Evolutionary conservation across 306 rosid species (phyloP).

Genomic region (Acacia confusa): DNA sequence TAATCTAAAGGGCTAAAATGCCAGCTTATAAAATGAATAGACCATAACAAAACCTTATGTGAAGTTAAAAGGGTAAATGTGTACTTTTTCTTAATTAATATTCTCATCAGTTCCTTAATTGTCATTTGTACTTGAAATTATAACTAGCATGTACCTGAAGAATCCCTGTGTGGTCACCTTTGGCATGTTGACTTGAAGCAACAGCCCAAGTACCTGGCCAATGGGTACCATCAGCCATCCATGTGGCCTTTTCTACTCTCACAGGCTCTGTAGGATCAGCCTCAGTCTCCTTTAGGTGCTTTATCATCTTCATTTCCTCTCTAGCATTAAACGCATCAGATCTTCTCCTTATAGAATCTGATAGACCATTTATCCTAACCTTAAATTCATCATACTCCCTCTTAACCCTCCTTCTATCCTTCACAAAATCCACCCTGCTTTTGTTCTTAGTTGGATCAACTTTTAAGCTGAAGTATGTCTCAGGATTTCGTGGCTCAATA

Average conservation of each 20-base stretch:
- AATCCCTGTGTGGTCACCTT: slow-evolving; percentile 55
- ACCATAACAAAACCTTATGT: too few relatives aligned
- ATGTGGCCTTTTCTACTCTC: slow-evolving; percentile 50
- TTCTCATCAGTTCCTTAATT: not conserved
- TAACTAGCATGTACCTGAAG: slow-evolving; percentile 37
- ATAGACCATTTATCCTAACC: slow-evolving; percentile 53
- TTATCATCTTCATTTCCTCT: slow-evolving; percentile 61
- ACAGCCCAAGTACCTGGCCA: slow-evolving; percentile 60
- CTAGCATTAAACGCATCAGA: slow-evolving; percentile 59
- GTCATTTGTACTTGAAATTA: not conserved
- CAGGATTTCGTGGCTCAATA: slow-evolving; percentile 58
- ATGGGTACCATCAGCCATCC: slow-evolving; percentile 66
- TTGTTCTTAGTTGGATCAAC: slow-evolving; percentile 59
- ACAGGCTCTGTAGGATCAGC: slow-evolving; percentile 42
- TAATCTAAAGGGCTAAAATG: too few relatives aligned
- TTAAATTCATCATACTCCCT: slow-evolving; percentile 63
- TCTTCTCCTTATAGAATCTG: slow-evolving; percentile 56
- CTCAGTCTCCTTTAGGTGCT: slow-evolving; percentile 47
- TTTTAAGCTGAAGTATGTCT: slow-evolving; percentile 43
- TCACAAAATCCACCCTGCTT: slow-evolving; percentile 48
- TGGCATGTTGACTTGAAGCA: slow-evolving; percentile 41
- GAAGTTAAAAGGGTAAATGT: too few relatives aligned
- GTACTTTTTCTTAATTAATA: not conserved
- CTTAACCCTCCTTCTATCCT: slow-evolving; percentile 54
- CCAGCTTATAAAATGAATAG: too few relatives aligned